These are phyloP conservation scores for Fusarium brevicatenulatum DNA, from an alignment of 2,329 filamentous ascomycete genomes.

Conservation along the genomic window DNA sequence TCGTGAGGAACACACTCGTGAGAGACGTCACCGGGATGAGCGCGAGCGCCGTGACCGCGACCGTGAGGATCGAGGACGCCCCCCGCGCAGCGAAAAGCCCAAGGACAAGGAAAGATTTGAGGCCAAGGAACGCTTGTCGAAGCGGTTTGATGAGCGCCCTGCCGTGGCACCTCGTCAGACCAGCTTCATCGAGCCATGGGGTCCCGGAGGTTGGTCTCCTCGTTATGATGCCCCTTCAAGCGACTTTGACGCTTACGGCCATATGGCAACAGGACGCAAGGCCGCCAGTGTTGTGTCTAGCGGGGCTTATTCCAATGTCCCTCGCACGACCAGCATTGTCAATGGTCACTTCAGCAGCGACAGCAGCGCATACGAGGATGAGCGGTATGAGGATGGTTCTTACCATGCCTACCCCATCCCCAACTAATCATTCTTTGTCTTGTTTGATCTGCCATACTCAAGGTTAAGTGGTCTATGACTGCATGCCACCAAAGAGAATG, in stretches of 20 bases:
- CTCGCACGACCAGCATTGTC: conserved; percentile 45
- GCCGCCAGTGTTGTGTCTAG: conserved; percentile 40
- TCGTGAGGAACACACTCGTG: conserved; percentile 34
- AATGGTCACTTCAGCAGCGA: conserved; percentile 45
- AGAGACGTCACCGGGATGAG: conserved; percentile 38
- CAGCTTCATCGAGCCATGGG: conserved; percentile 51
- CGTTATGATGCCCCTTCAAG: conserved; percentile 39
- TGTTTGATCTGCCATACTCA: conserved; percentile 18
- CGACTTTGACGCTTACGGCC: conserved; percentile 44
- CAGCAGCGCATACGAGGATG: conserved; percentile 46
- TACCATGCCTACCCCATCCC: conserved; percentile 51
- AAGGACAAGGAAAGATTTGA: conserved; percentile 46
- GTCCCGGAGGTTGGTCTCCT: conserved; percentile 47
- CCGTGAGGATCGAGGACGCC: conserved; percentile 38
- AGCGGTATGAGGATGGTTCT: conserved; percentile 49
- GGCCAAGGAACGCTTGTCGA: conserved; percentile 50
- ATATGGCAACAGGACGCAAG: conserved; percentile 43
- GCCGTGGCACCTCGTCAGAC: conserved; percentile 41
- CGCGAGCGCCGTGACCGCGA: conserved; percentile 41
- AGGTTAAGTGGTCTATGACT: neutral
- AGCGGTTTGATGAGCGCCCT: conserved; percentile 52
- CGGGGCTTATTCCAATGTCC: conserved; percentile 44
- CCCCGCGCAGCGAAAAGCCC: conserved; percentile 39
- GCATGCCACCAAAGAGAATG: conserved; percentile 1
- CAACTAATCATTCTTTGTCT: conserved; percentile 38